Evolutionary conservation across 2,329 filamentous ascomycete species (phyloP), one percentile per base, ranked within the genome.

Genomic region (Fusarium temperatum): DNA sequence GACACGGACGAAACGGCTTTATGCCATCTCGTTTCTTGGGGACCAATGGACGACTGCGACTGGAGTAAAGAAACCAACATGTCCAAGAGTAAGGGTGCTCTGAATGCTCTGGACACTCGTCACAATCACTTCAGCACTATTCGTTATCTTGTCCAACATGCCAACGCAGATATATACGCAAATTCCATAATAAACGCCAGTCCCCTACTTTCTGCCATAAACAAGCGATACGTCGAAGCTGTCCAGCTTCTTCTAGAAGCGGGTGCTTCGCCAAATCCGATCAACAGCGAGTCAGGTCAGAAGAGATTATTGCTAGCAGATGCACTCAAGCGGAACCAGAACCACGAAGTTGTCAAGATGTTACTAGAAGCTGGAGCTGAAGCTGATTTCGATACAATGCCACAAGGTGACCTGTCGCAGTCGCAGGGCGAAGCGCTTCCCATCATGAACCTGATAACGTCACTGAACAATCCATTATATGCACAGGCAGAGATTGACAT

Each of bases 191-290:
- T 24, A 12, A 36, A n/a, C n/a, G 35, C 22, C 22, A 70, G 10
- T 15, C 69, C 69, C 22, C 51, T 75, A 4, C 35, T 61, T 22
- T 24, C 42, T 20, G 72, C 73, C 35, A 50, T 73, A 18, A 20
- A 20, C n/a, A 67, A 45, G 22, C 58, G 59, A 20, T 62, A 68
- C 28, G 14, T 26, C 26, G 54, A 73, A 59, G 72, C 38, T 4
- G 72, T 64, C n/a, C 58, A 60, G 36, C 59, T 75, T 45, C 72
- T 75, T 54, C 56, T 75, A 20, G 39, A 61, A 28, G 58, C 61
- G 9, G 73, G 73, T 51, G 73, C 72, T 48, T 75, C 72, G 8
- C 73, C 72, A 20, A 73, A 73, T 26, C 73, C 73, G 22, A 47
- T 64, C 24, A 42, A 56, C 15, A 58, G 17, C 22, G 6, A 15